These are phyloP conservation scores for Pholiota molesta DNA, from an alignment of 768 basidiomycete species.

Conservation along the genomic window DNA sequence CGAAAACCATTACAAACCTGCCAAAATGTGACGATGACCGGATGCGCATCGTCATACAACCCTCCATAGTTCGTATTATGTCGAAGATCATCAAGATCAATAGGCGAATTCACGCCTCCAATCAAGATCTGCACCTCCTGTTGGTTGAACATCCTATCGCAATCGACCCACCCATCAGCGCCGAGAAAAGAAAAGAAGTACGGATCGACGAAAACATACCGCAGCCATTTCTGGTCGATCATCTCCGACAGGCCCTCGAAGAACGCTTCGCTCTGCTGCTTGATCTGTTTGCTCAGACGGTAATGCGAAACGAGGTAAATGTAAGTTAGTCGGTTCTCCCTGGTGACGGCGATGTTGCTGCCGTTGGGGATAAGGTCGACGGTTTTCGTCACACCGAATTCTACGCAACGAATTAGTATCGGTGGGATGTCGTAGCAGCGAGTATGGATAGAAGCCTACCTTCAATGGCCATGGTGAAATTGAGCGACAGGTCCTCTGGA, in stretches of 20 bases:
- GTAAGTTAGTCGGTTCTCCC: constrained; percentile 88
- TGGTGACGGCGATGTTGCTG: constrained; percentile 24
- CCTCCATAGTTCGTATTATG: constrained; percentile 83
- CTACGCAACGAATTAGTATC: not conserved
- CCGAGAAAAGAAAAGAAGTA: not conserved
- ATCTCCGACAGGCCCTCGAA: constrained; percentile 78
- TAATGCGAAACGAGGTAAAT: constrained; percentile 91
- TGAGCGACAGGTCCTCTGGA: constrained; percentile 85
- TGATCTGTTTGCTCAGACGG: constrained; percentile 87
- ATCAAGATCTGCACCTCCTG: constrained; percentile 91
- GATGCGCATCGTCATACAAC: constrained; percentile 67
- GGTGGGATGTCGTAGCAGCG: not conserved
- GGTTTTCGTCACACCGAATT: constrained; percentile 22
- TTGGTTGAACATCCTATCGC: constrained; percentile 90
- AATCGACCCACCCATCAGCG: constrained; percentile 39
- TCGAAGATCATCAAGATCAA: constrained; percentile 83
- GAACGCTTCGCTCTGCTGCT: constrained; percentile 64
- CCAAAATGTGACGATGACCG: constrained; percentile 84
- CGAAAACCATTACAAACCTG: constrained; percentile 48
- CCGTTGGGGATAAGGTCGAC: constrained; percentile 23
- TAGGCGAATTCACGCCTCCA: constrained; percentile 84
- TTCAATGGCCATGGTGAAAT: constrained; percentile 86
- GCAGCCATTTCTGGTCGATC: constrained; percentile 88
- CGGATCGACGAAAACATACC: constrained; percentile 36
- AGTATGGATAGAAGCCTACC: constrained; percentile 42